Conservation (phyloP, 1,284 basidiomycete species). For the Meira nashicola region DNA sequence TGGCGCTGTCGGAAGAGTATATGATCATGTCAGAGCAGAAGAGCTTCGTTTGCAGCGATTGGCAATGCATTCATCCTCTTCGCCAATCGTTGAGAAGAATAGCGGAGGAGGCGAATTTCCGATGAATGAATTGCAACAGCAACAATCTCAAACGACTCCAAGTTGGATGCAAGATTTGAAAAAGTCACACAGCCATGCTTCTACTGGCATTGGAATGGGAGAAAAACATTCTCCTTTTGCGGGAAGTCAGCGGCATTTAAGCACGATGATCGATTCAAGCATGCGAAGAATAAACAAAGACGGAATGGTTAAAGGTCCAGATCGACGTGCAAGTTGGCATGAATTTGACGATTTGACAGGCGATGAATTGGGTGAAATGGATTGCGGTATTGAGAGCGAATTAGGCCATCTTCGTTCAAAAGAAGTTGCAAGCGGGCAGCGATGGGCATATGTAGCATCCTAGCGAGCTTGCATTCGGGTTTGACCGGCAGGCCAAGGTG, state of each 20-base stretch:
- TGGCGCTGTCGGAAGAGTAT: conserved; percentile 38
- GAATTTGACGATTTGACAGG: conserved; percentile 46
- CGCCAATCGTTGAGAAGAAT: neutral
- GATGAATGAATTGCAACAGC: neutral
- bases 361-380: conserved; percentile 46
- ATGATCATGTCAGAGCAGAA: conserved; percentile 24
- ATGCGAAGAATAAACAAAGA: conserved; percentile 18
- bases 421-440: conserved; percentile 34
- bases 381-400: conserved; percentile 49
- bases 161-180: too few relatives aligned
- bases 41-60: conserved; percentile 9
- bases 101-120: neutral
- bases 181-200: too few relatives aligned
- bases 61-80: too few relatives aligned
- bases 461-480: neutral
- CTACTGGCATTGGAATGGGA: neutral
- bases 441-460: conserved; percentile 39
- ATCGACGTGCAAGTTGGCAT: conserved; percentile 34
- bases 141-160: neutral
- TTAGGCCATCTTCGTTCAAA: conserved; percentile 44
- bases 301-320: conserved; percentile 8
- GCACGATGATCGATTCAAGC: conserved; percentile 17
- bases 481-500: too few relatives aligned
- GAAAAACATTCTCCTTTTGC: neutral
- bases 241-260: too few relatives aligned